Evolutionary conservation across 2,329 filamentous ascomycete species (phyloP).

Genomic region (Raffaelea arxii): DNA sequence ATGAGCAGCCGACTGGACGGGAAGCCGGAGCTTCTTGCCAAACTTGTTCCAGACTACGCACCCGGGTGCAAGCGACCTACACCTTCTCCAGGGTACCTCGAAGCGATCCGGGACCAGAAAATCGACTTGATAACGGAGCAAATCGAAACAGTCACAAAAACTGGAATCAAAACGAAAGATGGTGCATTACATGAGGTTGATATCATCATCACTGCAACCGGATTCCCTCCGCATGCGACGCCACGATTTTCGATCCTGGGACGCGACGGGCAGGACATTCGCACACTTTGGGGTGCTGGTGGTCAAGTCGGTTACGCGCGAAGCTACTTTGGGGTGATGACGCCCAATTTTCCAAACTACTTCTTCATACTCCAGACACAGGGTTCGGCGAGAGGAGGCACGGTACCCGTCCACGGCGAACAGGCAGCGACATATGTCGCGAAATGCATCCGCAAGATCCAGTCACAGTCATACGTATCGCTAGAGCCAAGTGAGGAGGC

Average conservation of each 20-base stretch:
- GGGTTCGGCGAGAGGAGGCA: slow-evolving; percentile 10
- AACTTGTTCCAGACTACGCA: slow-evolving; percentile 15
- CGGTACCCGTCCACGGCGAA: slow-evolving; percentile 13
- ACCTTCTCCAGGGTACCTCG: slow-evolving; percentile 17
- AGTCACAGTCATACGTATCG: slow-evolving; percentile 11
- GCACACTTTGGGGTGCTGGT: slow-evolving; percentile 11
- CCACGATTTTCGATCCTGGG: slow-evolving; percentile 11
- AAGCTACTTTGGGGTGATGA: slow-evolving; percentile 3
- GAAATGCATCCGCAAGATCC: slow-evolving; percentile 13
- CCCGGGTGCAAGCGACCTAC: slow-evolving; percentile 16
- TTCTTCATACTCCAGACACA: slow-evolving; percentile 12
- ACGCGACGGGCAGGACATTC: slow-evolving; percentile 7
- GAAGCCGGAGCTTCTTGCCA: slow-evolving; percentile 20
- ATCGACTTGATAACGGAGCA: slow-evolving; percentile 20
- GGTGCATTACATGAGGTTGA: slow-evolving; percentile 20
- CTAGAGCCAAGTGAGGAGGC: slow-evolving; percentile 10
- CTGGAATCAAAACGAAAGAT: slow-evolving; percentile 17
- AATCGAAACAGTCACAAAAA: slow-evolving; percentile 20
- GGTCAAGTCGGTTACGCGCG: slow-evolving; percentile 6
- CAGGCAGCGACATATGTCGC: slow-evolving; percentile 10
- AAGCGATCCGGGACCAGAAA: slow-evolving; percentile 17
- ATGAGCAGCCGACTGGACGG: slow-evolving; percentile 19
- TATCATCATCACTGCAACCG: slow-evolving; percentile 20
- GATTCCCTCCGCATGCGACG: slow-evolving; percentile 16
- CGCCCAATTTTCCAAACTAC: slow-evolving; percentile 3